phyloP scores from a whole-genome alignment of 2,329 filamentous ascomycete genomes.

The Ceratocystis lukuohia region DNA sequence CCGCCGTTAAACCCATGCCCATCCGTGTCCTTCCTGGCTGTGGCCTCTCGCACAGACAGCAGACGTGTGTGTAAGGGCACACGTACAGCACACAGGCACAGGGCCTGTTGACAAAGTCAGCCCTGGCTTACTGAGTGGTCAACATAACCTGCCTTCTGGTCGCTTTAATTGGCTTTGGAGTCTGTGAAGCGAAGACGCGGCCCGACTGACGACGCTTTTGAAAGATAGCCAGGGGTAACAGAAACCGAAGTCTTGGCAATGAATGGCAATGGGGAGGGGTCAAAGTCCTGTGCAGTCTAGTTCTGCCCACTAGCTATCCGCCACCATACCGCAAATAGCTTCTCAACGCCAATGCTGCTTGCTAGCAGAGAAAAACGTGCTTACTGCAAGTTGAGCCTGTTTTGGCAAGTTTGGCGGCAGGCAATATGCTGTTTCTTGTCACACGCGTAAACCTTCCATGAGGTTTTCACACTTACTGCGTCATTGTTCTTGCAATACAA shows the following conservation, averaged over 20 bases:
- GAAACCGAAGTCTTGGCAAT: neutral
- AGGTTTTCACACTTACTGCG: neutral
- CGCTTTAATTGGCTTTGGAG: neutral
- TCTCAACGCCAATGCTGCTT: neutral
- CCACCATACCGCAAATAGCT: neutral
- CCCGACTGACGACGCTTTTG: conserved; percentile 3
- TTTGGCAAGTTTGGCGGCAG: no score
- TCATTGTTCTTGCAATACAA: neutral
- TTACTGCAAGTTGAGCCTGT: no score
- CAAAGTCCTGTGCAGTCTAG: neutral
- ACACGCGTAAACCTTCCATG: neutral
- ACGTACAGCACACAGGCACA: neutral
- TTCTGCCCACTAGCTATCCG: neutral
- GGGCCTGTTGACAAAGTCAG: neutral
- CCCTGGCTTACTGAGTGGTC: neutral
- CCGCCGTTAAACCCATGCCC: neutral
- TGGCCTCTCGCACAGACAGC: neutral
- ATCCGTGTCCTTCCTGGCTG: neutral
- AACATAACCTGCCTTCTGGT: neutral
- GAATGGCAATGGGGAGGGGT: neutral
- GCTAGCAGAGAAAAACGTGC: neutral
- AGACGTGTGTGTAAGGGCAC: neutral
- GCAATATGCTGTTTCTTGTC: neutral
- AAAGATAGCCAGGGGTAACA: conserved; percentile 1
- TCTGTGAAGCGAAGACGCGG: neutral